Evolutionary conservation across 176 grass and related monocot species (phyloP), one percentile per base, ranked within the genome.

Genomic region (Musa acuminata): DNA sequence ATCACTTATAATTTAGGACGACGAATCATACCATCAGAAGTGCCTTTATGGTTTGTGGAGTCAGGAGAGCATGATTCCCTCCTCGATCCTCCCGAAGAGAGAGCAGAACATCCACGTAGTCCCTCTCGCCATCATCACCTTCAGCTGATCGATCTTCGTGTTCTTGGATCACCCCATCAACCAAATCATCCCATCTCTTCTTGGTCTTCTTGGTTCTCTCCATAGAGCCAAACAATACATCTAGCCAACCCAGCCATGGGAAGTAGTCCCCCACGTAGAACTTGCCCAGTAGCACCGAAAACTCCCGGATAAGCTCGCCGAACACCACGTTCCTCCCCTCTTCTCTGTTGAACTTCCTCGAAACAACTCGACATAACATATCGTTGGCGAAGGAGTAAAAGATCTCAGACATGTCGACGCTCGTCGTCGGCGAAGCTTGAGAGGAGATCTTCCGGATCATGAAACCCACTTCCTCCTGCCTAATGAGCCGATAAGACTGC

Each of bases 161-260:
- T 19, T 16, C 60, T 17, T 71, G 67, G 16, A 73, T 55, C 52
- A 73, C 71, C 43, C 51, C 27, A 0, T 80, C 75, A n/a, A 85
- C 71, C 17, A 89, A 24, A 49, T 63, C 53, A 11, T 43, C 43
- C 6, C 80, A 67, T 11, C 70, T 69, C 54, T 82, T 6, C 67
- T 71, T 69, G 43, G 19, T 83, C 19, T 64, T 76, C 62, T 20
- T 73, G 1, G 54, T 23, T 64, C 16, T 85, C 13, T 17, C 23
- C 9, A 81, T 72, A 5, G 74, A 4, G 1, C 88, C 85, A 3
- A 12, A 19, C 13, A 77, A 8, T 7, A 24, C 12, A 79, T 92
- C 89, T 10, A 88, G 52, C 85, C 85, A 92, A 14, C 82, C 67
- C 20, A 92, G 73, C 51, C 78, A 80, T 11, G 86, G 83, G 75